Evolutionary conservation across 164 flowering plant genomes (phyloP).

Genomic region (Piper longum): DNA sequence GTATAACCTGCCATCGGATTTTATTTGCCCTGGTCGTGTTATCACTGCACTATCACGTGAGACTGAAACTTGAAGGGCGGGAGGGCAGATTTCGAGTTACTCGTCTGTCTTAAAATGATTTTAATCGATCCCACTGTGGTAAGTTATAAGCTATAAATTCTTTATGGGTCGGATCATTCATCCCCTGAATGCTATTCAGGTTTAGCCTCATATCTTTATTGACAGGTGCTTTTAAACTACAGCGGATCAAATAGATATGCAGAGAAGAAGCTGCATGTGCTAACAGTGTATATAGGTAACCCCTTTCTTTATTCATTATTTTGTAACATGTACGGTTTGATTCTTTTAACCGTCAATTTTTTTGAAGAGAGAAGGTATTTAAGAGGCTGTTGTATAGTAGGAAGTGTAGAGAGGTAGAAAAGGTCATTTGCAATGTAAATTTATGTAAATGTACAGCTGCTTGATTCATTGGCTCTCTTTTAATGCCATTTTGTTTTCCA

Average conservation of each 20-base stretch:
- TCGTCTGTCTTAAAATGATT: too few relatives aligned
- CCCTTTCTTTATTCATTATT: slow-evolving; percentile 15
- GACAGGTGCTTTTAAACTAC: slow-evolving; percentile 14
- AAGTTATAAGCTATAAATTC: neutral
- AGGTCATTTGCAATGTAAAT: neutral
- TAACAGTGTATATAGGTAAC: slow-evolving; percentile 44
- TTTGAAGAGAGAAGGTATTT: slow-evolving; percentile 13
- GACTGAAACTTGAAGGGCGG: too few relatives aligned
- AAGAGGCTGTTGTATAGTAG: slow-evolving; percentile 24
- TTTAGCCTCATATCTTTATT: neutral
- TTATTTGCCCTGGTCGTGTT: too few relatives aligned
- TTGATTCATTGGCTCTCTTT: neutral
- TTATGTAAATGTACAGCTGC: neutral
- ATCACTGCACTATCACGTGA: too few relatives aligned
- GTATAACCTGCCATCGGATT: too few relatives aligned
- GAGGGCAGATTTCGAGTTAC: too few relatives aligned
- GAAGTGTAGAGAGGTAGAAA: slow-evolving; percentile 5
- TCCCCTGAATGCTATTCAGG: neutral
- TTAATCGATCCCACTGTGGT: neutral
- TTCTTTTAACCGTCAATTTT: slow-evolving; percentile 1
- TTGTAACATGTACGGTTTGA: slow-evolving; percentile 23
- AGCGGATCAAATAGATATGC: slow-evolving; percentile 12
- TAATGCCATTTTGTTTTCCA: neutral
- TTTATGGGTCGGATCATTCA: neutral
- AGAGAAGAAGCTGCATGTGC: slow-evolving; percentile 14